Base-by-base conservation (phyloP, 2,329 filamentous ascomycete genomes). In the Colletotrichum graminicola region DNA sequence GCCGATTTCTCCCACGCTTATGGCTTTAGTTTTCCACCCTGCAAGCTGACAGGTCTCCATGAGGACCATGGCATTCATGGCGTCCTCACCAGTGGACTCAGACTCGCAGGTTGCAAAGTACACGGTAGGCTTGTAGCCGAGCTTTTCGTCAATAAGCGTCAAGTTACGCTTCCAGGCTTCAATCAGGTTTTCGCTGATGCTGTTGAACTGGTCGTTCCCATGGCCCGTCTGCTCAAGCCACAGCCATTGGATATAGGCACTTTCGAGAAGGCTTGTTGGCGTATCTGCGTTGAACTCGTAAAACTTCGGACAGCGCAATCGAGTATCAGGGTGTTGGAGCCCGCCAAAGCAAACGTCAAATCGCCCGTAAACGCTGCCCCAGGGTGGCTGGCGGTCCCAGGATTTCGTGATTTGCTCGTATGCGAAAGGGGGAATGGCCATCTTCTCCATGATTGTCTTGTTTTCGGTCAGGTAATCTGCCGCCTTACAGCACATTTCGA, bases 221-320 rank as follows among this genome's bases (percentile, higher is more conserved):
- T 36, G 16, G 23, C 65, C 57, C 8, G 65, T 67, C 39, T 67
- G 65, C 32, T 67, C 57, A 3, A 67, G 11, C 65, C 65, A 67
- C 1, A 62, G 14, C 65, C 65, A 67, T 23, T 67, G 65, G 3
- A 67, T 67, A 4, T 32, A 67, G 3, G 56, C 65, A 6, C 56
- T 36, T 5, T 67, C 57, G 21, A 62, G 8, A 8, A 67, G 6
- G 16, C 47, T 26, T 12, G 64, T 62, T 8, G 64, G 64, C 2
- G 57, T 67, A 29, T 67, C 65, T 14, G 65, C 65, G 47, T 67
- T 67, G 29, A 67, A 67, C 26, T 67, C 65, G 39, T 67, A 67
- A 18, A 67, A 67, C 5, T 67, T 67, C 0, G 65, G 65, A 11
- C 26, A 29, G 8, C 65, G 65, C 10, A 67, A 18, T 26, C 65